phyloP scores from a whole-genome alignment of 345 rosid genomes.

The Boechera stricta region DNA sequence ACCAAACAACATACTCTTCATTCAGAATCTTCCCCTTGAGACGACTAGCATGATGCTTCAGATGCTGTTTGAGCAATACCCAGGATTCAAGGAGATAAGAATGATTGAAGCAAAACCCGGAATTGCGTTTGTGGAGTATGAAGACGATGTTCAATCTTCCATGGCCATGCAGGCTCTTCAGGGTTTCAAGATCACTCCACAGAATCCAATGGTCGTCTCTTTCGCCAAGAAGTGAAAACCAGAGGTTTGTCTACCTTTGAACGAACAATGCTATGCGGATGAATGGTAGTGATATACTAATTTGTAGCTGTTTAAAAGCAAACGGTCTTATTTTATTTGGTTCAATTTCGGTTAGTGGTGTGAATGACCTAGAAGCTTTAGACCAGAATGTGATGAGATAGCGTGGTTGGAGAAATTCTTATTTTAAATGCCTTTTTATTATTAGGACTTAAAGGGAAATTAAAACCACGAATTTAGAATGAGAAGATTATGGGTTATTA shows the following conservation, averaged over 20 bases:
- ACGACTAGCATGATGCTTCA: slow-evolving; percentile 84
- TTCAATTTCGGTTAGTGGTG: not conserved
- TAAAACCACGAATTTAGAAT: slow-evolving; percentile 39
- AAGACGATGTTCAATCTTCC: slow-evolving; percentile 79
- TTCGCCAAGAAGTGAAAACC: slow-evolving; percentile 36
- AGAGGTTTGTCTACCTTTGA: slow-evolving; percentile 15
- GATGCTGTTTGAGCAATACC: slow-evolving; percentile 74
- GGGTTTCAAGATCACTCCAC: slow-evolving; percentile 84
- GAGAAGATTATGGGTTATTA: slow-evolving; percentile 12
- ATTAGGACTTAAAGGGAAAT: not conserved
- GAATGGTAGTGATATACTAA: slow-evolving; percentile 19
- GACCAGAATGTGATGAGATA: slow-evolving; percentile 10
- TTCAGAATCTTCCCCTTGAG: slow-evolving; percentile 82
- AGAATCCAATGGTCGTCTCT: slow-evolving; percentile 45
- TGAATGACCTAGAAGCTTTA: slow-evolving; percentile 12
- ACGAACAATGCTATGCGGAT: slow-evolving; percentile 16
- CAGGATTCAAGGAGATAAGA: slow-evolving; percentile 84
- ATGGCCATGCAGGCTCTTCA: slow-evolving; percentile 88
- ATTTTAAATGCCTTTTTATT: slow-evolving; percentile 5
- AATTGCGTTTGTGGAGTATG: slow-evolving; percentile 86
- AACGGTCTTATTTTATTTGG: not conserved
- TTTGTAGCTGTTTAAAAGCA: slow-evolving; percentile 10
- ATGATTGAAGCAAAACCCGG: slow-evolving; percentile 92
- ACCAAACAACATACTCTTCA: slow-evolving; percentile 80
- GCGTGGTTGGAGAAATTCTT: not conserved